Base-by-base conservation (phyloP, 805 yeast genomes). In the Ogataea zsoltii region DNA sequence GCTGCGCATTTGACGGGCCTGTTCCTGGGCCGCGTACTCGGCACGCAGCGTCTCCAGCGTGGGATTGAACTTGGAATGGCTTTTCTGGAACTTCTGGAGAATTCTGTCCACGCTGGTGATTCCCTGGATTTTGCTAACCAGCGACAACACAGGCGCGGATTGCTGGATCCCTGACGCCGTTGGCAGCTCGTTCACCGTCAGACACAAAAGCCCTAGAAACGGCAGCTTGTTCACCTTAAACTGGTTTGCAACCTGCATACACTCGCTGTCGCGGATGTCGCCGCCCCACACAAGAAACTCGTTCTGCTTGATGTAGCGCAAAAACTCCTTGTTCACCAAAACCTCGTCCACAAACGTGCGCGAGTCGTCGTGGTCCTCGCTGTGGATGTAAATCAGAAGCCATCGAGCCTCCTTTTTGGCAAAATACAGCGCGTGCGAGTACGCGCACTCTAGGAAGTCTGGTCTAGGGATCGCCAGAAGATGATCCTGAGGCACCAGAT, bases 251-350 rank as follows among this genome's bases (percentile, higher is more conserved):
- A 89, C 82, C 56, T 88, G 96, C 58, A 79, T 82, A 1, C 92
- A 88, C 63, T 92, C 98, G 16, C 90, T 80, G 45, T 82, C 81
- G n/a, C 77, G 75, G 18, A 85, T 78, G 59, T 88, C 84, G 7
- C 97, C 96, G 33, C 91, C 96, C 98, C 98, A 92, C 2, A 88
- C 66, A 3, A 88, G 53, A 2, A 83, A 61, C 36, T 86, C 75
- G 38, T 74, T 75, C 16, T 76, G 75, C 16, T 66, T 67, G 42
- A 80, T 58, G 55, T 74, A 70, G 30, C 70, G 63, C 12, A 77
- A 66, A 43, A 87, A 79, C 19, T 62, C 64, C 2, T 71, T 74
- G 47, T 77, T 71, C 34, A 81, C 67, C 38, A 89, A 61, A 2
- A 88, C 74, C 10, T 74, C 73, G 12, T 72, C 63, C 39, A 83